phyloP scores from a whole-genome alignment of 2,329 filamentous ascomycete species.

The Fusarium newnesense region DNA sequence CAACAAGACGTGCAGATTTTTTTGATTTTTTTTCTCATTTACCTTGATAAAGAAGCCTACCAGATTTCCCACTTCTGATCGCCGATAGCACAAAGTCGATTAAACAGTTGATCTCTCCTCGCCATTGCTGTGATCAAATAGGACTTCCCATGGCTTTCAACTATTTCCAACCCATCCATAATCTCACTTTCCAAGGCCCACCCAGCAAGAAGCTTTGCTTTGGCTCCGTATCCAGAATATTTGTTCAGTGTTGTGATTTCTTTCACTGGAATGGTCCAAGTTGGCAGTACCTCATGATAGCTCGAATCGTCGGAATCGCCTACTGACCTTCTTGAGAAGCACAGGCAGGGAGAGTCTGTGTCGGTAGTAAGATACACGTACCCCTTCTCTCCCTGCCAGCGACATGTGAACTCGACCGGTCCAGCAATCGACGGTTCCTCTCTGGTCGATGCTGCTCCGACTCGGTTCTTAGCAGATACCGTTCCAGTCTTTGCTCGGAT shows the following conservation, averaged over 20 bases:
- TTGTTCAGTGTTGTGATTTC: constrained; percentile 80
- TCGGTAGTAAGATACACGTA: constrained; percentile 24
- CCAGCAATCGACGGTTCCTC: constrained; percentile 51
- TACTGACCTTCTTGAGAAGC: neutral
- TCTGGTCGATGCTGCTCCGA: constrained; percentile 45
- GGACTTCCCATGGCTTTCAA: constrained; percentile 57
- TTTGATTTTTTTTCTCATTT: neutral
- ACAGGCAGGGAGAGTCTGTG: neutral
- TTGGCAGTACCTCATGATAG: constrained; percentile 58
- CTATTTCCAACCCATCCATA: constrained; percentile 75
- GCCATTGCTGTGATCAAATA: constrained; percentile 74
- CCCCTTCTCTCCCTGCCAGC: constrained; percentile 75
- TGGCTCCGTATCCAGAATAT: constrained; percentile 81
- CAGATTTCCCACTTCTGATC: constrained; percentile 82
- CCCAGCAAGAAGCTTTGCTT: constrained; percentile 79
- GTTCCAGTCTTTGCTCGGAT: constrained; percentile 67
- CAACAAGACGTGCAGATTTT: fast-evolving
- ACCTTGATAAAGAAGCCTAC: neutral
- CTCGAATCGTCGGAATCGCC: fast-evolving
- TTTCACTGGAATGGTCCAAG: constrained; percentile 73
- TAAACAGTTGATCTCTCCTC: constrained; percentile 79
- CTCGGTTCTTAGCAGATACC: constrained; percentile 72
- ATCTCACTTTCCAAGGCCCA: constrained; percentile 78
- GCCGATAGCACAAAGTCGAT: constrained; percentile 77
- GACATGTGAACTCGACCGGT: constrained; percentile 76